A percentile compares a stretch with the other conserved stretches of the same genome.
Evolutionary conservation across 78 protist species (phyloP).

Genomic region (Dictyostelium capitatum): DNA sequence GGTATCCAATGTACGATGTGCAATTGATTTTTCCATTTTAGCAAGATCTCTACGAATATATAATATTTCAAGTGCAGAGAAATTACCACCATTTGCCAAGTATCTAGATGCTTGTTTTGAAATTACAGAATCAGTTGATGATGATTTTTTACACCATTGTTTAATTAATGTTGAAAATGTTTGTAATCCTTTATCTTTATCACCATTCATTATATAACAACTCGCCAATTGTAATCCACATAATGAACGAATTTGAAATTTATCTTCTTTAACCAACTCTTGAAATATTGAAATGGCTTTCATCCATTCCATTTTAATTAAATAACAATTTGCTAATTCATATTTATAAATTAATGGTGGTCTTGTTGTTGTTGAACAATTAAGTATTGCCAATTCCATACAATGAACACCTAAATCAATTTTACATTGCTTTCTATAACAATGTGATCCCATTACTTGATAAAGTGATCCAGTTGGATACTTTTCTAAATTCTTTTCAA

Average conservation of each 20-base stretch:
- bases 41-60: slow-evolving; percentile 76
- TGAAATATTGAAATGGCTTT: slow-evolving; percentile 50
- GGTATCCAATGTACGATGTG: neutral
- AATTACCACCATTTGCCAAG: slow-evolving; percentile 18
- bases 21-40: slow-evolving; percentile 49
- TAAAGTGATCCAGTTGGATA: slow-evolving; percentile 66
- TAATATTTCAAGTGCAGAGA: slow-evolving; percentile 68
- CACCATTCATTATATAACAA: slow-evolving; percentile 36
- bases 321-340: slow-evolving; percentile 69
- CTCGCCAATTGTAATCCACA: slow-evolving; percentile 71
- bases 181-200: neutral
- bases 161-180: neutral
- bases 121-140: slow-evolving; percentile 32
- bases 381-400: slow-evolving; percentile 28
- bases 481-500: slow-evolving; percentile 26
- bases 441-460: slow-evolving; percentile 70
- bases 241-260: slow-evolving; percentile 72
- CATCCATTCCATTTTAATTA: slow-evolving; percentile 47
- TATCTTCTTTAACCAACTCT: slow-evolving; percentile 11
- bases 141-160: slow-evolving; percentile 25
- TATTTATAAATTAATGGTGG: slow-evolving; percentile 62
- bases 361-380: neutral
- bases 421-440: slow-evolving; percentile 60
- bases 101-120: slow-evolving; percentile 44
- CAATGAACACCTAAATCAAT: slow-evolving; percentile 54